Evolutionary conservation across 768 basidiomycete genomes (phyloP).

Genomic region (Nidularia sp.): DNA sequence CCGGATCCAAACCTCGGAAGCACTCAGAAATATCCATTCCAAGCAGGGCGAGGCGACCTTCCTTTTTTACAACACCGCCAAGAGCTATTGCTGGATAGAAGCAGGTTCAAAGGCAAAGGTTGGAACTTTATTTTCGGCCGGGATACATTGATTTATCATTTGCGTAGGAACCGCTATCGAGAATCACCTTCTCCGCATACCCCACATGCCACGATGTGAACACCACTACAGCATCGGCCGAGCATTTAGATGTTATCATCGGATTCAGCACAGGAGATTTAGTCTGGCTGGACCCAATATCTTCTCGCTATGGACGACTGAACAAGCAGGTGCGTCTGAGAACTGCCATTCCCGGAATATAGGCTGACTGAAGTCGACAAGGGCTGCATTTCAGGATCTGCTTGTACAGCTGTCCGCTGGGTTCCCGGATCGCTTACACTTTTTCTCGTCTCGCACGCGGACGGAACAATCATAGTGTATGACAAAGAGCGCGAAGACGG

Average conservation of each 20-base stretch:
- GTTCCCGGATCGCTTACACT: conserved; percentile 76
- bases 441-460: conserved; percentile 84
- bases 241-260: conserved; percentile 83
- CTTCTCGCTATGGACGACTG: conserved; percentile 35
- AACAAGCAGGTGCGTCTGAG: conserved; percentile 68
- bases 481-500: conserved; percentile 92
- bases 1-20: conserved; percentile 78
- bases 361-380: conserved; percentile 15
- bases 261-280: conserved; percentile 95
- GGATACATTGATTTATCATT: conserved; percentile 3
- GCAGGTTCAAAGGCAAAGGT: conserved; percentile 84
- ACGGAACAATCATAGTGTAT: conserved; percentile 85
- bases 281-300: conserved; percentile 67
- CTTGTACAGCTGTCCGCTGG: conserved; percentile 90
- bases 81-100: conserved; percentile 85
- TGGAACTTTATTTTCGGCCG: conserved; percentile 7
- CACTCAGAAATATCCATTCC: conserved; percentile 65
- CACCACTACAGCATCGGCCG: conserved; percentile 65
- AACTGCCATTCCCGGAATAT: too few relatives aligned
- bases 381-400: conserved; percentile 76
- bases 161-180: conserved; percentile 76
- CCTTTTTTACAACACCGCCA: conserved; percentile 83
- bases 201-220: conserved; percentile 94
- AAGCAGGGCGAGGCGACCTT: conserved; percentile 86
- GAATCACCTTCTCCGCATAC: conserved; percentile 80